These are phyloP conservation scores for Pseudogymnoascus sp. DNA, from an alignment of 2,329 filamentous ascomycete species.

Conservation along the genomic window DNA sequence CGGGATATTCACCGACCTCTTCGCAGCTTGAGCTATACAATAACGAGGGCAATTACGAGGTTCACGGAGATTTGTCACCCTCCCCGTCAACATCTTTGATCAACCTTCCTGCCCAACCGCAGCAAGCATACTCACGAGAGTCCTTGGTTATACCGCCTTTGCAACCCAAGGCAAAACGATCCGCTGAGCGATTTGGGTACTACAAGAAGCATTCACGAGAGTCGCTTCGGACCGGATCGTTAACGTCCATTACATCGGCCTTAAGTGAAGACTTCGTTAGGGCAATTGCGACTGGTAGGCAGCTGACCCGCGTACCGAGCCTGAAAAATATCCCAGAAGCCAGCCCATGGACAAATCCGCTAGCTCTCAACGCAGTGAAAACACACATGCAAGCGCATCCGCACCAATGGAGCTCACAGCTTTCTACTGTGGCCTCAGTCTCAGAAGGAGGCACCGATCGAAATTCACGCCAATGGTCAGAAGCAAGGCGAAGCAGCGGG, in stretches of 20 bases:
- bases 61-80: slow-evolving; percentile 42
- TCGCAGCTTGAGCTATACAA: slow-evolving; percentile 17
- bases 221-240: slow-evolving; percentile 46
- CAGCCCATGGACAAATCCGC: slow-evolving; percentile 32
- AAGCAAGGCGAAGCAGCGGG: slow-evolving; percentile 43
- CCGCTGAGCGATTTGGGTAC: slow-evolving; percentile 44
- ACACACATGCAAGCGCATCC: slow-evolving; percentile 43
- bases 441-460: slow-evolving; percentile 48
- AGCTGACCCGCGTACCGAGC: slow-evolving; percentile 31
- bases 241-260: slow-evolving; percentile 50
- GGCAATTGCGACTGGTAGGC: slow-evolving; percentile 37
- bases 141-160: slow-evolving; percentile 54
- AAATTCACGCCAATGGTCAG: slow-evolving; percentile 40
- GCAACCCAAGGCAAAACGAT: slow-evolving; percentile 41
- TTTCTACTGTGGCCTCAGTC: slow-evolving; percentile 59
- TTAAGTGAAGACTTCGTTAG: slow-evolving; percentile 34
- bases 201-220: slow-evolving; percentile 48
- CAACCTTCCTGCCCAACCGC: slow-evolving; percentile 18
- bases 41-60: slow-evolving; percentile 44
- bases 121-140: slow-evolving; percentile 50
- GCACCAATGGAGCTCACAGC: slow-evolving; percentile 58
- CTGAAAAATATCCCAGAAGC: slow-evolving; percentile 21
- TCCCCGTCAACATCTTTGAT: slow-evolving; percentile 31
- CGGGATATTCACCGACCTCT: slow-evolving; percentile 25
- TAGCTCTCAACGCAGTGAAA: slow-evolving; percentile 26